Evolutionary conservation across 495 filamentous ascomycete species (phyloP).

Genomic region (Cercophora sp.): DNA sequence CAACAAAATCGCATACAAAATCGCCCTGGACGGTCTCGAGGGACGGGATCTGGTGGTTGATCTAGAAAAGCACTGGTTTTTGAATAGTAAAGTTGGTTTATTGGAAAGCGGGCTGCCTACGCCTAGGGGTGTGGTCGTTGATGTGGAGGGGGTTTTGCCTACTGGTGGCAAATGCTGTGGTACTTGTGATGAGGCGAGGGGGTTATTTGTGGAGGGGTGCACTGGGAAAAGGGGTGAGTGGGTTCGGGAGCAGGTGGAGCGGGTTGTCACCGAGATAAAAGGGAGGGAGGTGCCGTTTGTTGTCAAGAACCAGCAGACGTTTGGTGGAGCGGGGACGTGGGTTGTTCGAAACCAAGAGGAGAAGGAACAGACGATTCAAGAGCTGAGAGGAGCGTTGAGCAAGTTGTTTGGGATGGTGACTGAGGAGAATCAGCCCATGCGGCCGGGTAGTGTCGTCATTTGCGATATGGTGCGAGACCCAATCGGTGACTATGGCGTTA

Average conservation of each 20-base stretch:
- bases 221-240: constrained; percentile 20
- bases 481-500: constrained; percentile 28
- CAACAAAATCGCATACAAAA: constrained; percentile 26
- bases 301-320: constrained; percentile 34
- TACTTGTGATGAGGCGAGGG: constrained; percentile 7
- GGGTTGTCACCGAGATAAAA: constrained; percentile 15
- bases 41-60: constrained; percentile 17
- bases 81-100: constrained; percentile 30
- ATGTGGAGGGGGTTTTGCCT: neutral
- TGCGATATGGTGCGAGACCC: constrained; percentile 23
- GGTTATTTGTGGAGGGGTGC: constrained; percentile 12
- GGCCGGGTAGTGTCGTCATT: constrained; percentile 23
- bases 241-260: constrained; percentile 18
- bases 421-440: constrained; percentile 21
- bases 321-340: constrained; percentile 35
- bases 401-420: constrained; percentile 26
- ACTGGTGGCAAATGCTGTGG: constrained; percentile 15
- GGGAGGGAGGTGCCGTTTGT: constrained; percentile 27
- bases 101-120: constrained; percentile 25
- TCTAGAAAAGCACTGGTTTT: constrained; percentile 27
- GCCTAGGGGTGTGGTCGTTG: constrained; percentile 18
- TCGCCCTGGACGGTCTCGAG: constrained; percentile 24
- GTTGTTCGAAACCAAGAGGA: constrained; percentile 18
- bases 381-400: constrained; percentile 22
- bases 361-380: constrained; percentile 16